A percentile compares a stretch with the other conserved stretches of the same genome.
phyloP scores from a whole-genome alignment of 2,329 filamentous ascomycete species.

The Cordyceps cicadae region DNA sequence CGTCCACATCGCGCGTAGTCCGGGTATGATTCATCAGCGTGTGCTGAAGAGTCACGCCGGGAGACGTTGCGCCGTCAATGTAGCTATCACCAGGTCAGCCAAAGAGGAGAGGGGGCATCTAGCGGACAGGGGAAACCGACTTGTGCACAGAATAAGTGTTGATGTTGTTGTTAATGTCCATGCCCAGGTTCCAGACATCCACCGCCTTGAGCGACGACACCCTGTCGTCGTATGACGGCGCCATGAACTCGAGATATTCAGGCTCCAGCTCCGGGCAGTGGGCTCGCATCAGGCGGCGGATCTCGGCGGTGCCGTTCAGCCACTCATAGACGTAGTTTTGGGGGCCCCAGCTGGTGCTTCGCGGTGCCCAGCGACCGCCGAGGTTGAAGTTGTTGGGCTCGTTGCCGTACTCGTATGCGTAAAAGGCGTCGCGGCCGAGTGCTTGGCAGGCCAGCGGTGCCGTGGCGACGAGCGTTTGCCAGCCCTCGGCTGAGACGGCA shows the following conservation, averaged over 20 bases:
- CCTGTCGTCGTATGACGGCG: slow-evolving; percentile 49
- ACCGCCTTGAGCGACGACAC: slow-evolving; percentile 41
- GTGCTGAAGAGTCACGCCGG: slow-evolving; percentile 50
- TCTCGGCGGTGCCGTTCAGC: slow-evolving; percentile 43
- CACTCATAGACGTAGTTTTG: slow-evolving; percentile 45
- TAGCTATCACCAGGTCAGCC: slow-evolving; percentile 36
- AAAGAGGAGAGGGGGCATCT: background rate
- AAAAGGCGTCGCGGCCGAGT: slow-evolving; percentile 40
- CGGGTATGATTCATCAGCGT: slow-evolving; percentile 56
- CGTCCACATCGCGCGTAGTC: slow-evolving; percentile 39
- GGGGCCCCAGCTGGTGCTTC: background rate
- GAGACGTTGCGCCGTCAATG: slow-evolving; percentile 48
- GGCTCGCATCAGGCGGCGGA: slow-evolving; percentile 36
- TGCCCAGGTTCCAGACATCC: slow-evolving; percentile 40
- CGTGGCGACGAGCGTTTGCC: slow-evolving; percentile 44
- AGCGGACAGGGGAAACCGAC: background rate
- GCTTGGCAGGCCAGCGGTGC: slow-evolving; percentile 50
- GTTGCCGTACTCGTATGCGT: slow-evolving; percentile 56
- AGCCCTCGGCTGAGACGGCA: slow-evolving; percentile 41
- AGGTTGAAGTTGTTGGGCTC: slow-evolving; percentile 33
- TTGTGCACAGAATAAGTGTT: slow-evolving; percentile 50
- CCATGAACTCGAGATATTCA: slow-evolving; percentile 27
- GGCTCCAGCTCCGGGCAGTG: slow-evolving; percentile 39
- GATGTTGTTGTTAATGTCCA: slow-evolving; percentile 40
- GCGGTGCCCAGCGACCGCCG: background rate